Conservation (phyloP, 331 rosid genomes). For the Malus hybrid region DNA sequence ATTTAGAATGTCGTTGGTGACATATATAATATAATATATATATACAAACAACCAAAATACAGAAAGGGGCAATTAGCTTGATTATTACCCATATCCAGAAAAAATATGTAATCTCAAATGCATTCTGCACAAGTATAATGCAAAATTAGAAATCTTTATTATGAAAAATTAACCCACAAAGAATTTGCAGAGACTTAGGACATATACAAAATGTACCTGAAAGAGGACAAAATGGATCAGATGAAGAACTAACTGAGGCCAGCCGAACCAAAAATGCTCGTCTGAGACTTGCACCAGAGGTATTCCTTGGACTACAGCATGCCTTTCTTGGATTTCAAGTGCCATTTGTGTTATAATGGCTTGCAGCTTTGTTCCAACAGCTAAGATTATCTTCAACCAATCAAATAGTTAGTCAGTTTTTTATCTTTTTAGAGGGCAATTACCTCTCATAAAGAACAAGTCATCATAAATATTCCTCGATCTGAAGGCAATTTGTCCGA, state of each 20-base stretch:
- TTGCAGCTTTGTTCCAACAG: slow-evolving; percentile 86
- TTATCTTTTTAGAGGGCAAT: too few species aligned
- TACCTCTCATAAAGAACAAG: too few species aligned
- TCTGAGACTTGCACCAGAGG: slow-evolving; percentile 93
- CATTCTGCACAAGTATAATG: slow-evolving; percentile 50
- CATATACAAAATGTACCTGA: slow-evolving; percentile 38
- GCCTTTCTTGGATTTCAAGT: slow-evolving; percentile 72
- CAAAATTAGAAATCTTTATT: slow-evolving; percentile 11
- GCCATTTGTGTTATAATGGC: slow-evolving; percentile 82
- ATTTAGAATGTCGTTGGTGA: slow-evolving; percentile 11
- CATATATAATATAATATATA: neutral
- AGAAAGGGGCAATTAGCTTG: neutral
- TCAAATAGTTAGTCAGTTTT: neutral
- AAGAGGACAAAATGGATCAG: slow-evolving; percentile 85
- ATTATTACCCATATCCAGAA: slow-evolving; percentile 82
- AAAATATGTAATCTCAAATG: slow-evolving; percentile 92
- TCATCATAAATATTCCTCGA: too few species aligned
- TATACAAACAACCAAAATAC: neutral
- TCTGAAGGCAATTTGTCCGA: too few species aligned
- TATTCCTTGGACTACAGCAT: slow-evolving; percentile 81
- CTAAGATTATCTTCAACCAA: slow-evolving; percentile 53
- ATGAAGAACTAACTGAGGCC: slow-evolving; percentile 75
- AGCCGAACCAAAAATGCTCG: slow-evolving; percentile 74
- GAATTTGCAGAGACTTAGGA: neutral
- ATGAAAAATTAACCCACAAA: neutral